Percentiles rank a stretch among this genome's conserved stretches.
phyloP scores from a whole-genome alignment of 2,329 filamentous ascomycete species.

The Endocalyx cinctus region DNA sequence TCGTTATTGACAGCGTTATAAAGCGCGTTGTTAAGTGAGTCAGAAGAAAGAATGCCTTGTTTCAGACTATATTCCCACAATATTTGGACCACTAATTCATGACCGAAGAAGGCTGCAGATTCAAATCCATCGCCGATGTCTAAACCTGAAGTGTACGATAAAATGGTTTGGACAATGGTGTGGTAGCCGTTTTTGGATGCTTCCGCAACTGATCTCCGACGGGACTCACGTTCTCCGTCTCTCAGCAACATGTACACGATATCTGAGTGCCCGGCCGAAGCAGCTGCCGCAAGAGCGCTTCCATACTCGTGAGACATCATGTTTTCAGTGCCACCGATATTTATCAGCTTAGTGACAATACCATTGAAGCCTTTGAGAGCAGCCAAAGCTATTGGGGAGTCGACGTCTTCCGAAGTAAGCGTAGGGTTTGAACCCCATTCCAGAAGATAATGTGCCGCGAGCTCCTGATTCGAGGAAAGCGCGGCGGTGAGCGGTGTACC shows the following conservation, averaged over 20 bases:
- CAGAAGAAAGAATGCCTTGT: too few relatives aligned
- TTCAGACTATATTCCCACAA: not conserved
- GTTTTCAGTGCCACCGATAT: not conserved
- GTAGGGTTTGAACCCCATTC: not conserved
- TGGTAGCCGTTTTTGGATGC: not conserved
- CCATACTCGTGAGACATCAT: not conserved
- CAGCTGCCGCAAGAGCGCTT: not conserved
- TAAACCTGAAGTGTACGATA: not conserved
- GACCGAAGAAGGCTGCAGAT: not conserved
- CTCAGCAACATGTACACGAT: constrained; percentile 14
- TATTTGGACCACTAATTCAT: not conserved
- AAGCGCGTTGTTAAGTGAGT: constrained; percentile 29
- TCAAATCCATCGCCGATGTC: not conserved
- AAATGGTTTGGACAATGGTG: not conserved
- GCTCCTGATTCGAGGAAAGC: not conserved
- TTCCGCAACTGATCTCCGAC: not conserved
- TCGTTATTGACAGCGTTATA: constrained; percentile 36
- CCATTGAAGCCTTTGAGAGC: not conserved
- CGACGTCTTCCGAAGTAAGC: constrained; percentile 1
- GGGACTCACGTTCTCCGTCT: not conserved
- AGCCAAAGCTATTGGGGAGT: not conserved
- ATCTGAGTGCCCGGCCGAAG: not conserved
- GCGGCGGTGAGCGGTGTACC: not conserved
- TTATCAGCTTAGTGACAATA: not conserved
- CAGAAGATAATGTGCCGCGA: not conserved